Conservation (phyloP, 768 basidiomycete species). For the Termitomyces sp. region DNA sequence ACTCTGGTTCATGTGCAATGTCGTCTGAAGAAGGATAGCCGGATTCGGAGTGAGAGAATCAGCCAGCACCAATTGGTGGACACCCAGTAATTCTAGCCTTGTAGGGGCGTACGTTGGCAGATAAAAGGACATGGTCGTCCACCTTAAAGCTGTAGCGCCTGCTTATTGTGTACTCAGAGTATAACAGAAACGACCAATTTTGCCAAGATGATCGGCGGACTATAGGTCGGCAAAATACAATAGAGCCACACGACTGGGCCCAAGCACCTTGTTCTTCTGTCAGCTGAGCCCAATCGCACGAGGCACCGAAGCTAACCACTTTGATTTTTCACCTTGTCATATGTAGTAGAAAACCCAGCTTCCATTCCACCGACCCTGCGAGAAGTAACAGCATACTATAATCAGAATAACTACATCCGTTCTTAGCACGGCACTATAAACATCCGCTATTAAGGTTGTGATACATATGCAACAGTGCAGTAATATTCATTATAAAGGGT, state of each 20-base stretch:
- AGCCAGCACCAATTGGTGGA: background rate
- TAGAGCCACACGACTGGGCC: conserved; percentile 1
- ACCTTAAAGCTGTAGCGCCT: background rate
- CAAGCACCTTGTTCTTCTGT: conserved; percentile 7
- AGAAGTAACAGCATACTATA: background rate
- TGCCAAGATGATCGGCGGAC: background rate
- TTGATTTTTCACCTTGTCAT: background rate
- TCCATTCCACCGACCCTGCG: background rate
- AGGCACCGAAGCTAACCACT: background rate
- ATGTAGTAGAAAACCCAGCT: background rate
- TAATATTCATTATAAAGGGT: background rate
- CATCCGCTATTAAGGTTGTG: background rate
- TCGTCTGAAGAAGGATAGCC: conserved; percentile 4
- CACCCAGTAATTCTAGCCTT: background rate
- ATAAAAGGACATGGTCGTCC: background rate
- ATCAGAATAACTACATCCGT: background rate
- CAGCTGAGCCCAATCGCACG: background rate
- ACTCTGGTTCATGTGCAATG: conserved; percentile 14
- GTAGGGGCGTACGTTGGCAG: background rate
- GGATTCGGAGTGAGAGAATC: conserved; percentile 1
- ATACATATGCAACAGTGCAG: background rate
- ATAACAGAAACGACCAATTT: background rate
- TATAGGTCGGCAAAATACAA: background rate
- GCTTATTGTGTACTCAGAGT: conserved; percentile 1
- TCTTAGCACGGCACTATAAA: background rate